Evolutionary conservation across 768 basidiomycete genomes (phyloP).

Genomic region (Chalciporus piperatus): DNA sequence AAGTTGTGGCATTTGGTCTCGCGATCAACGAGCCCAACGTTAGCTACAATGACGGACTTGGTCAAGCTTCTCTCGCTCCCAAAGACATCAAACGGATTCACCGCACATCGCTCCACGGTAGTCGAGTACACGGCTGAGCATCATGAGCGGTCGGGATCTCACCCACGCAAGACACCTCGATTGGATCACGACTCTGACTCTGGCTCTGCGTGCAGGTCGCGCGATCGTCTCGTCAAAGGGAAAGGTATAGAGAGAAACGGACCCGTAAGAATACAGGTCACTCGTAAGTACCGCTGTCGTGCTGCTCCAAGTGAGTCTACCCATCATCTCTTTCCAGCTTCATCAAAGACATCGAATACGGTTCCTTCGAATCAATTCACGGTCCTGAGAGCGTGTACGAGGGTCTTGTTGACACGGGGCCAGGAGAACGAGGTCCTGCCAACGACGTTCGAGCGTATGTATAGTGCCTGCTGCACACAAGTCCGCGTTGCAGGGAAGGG

Average conservation of each 20-base stretch:
- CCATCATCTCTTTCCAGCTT: background rate
- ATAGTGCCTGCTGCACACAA: constrained; percentile 51
- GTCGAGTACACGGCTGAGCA: constrained; percentile 29
- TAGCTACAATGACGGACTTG: constrained; percentile 35
- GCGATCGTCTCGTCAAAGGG: constrained; percentile 23
- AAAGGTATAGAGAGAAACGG: constrained; percentile 29
- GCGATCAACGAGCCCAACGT: no score
- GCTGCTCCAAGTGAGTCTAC: background rate
- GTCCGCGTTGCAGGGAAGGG: constrained; percentile 55
- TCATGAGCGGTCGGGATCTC: constrained; percentile 49
- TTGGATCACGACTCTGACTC: constrained; percentile 66
- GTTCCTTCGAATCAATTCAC: constrained; percentile 21
- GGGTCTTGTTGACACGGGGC: constrained; percentile 39
- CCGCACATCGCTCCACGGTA: constrained; percentile 38
- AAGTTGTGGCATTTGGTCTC: no score
- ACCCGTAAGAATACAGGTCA: constrained; percentile 47
- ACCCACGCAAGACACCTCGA: constrained; percentile 67
- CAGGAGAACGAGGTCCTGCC: constrained; percentile 33
- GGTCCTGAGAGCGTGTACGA: constrained; percentile 37
- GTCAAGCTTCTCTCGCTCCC: constrained; percentile 47
- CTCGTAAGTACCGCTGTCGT: constrained; percentile 27
- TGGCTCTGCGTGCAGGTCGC: constrained; percentile 60
- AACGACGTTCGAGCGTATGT: constrained; percentile 56
- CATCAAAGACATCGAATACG: constrained; percentile 12
- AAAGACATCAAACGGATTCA: constrained; percentile 50